A percentile compares a stretch with the other conserved stretches of the same genome.
These are phyloP conservation scores for Trichosanthes truncata DNA, from an alignment of 306 rosid species.

Conservation along the genomic window DNA sequence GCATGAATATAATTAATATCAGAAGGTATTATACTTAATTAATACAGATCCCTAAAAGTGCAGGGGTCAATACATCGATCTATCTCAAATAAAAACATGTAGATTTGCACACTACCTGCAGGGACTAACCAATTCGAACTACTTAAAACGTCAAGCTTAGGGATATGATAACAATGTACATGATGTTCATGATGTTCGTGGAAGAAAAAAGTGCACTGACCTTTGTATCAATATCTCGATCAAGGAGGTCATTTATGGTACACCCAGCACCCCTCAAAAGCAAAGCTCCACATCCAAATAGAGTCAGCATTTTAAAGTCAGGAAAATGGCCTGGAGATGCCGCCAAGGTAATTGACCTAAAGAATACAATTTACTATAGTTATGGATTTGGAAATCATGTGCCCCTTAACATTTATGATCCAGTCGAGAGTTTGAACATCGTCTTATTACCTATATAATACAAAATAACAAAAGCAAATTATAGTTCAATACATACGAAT, in stretches of 20 bases:
- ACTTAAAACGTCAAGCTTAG: neutral
- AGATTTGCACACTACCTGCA: neutral
- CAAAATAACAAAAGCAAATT: neutral
- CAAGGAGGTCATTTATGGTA: constrained; percentile 80
- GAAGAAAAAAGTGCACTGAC: constrained; percentile 18
- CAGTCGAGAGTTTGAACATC: neutral
- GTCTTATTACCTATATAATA: constrained; percentile 5
- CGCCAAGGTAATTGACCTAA: constrained; percentile 83
- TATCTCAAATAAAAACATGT: neutral
- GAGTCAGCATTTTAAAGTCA: constrained; percentile 56
- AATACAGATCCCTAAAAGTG: neutral
- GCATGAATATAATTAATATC: neutral
- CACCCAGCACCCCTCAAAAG: constrained; percentile 88
- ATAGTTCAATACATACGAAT: neutral
- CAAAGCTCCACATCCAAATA: constrained; percentile 80
- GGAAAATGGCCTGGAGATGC: constrained; percentile 72
- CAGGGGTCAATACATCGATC: neutral
- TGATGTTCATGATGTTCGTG: neutral
- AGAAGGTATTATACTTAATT: neutral
- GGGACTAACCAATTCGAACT: neutral
- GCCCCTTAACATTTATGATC: neutral
- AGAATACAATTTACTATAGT: neutral
- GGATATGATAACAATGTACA: neutral
- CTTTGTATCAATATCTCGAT: constrained; percentile 70
- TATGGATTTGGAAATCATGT: neutral